These are phyloP conservation scores for Geotrichum klebahnii DNA, from an alignment of 1,139 yeast genomes.

Conservation along the genomic window DNA sequence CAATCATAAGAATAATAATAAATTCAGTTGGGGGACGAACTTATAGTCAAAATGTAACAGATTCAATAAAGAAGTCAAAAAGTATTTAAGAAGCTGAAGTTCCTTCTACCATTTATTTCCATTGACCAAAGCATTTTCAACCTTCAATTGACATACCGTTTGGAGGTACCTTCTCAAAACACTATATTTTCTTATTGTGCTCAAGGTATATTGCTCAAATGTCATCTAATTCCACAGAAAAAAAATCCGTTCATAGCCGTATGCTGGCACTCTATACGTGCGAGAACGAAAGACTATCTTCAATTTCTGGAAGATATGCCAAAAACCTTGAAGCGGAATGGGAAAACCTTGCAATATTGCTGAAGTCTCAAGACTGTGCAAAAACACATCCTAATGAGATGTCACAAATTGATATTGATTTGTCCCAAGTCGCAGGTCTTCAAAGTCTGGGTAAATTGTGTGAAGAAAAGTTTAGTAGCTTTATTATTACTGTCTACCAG, in stretches of 20 bases:
- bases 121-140: no score
- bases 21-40: no score
- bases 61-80: no score
- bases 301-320: not conserved
- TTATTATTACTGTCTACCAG: not conserved
- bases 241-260: not conserved
- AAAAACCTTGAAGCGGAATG: not conserved
- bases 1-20: no score
- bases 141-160: no score
- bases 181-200: not conserved
- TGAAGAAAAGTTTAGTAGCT: not conserved
- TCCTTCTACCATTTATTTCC: no score
- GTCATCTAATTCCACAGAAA: not conserved
- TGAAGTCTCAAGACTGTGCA: not conserved
- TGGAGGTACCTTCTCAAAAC: no score
- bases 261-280: not conserved
- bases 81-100: no score
- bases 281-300: not conserved
- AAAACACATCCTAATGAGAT: not conserved
- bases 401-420: not conserved
- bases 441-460: not conserved
- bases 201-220: not conserved
- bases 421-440: not conserved
- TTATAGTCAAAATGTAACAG: no score
- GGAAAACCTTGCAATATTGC: not conserved